phyloP scores from a whole-genome alignment of 352 stramenopile genomes.

The Phytophthora hybrid region DNA sequence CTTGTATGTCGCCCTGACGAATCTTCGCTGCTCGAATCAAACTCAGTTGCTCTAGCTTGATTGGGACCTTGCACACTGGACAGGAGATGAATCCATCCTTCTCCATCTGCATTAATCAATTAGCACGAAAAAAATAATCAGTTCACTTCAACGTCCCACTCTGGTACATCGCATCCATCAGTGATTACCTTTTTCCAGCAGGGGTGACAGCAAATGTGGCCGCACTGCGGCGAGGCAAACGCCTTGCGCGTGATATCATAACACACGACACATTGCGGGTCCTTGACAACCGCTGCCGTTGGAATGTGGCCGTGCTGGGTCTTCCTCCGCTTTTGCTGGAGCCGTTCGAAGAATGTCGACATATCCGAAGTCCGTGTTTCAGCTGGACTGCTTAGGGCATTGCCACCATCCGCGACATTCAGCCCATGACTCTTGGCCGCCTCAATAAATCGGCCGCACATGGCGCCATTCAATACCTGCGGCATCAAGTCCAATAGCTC shows the following conservation, averaged over 20 bases:
- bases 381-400: conserved; percentile 8
- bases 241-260: conserved; percentile 85
- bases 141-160: conserved; percentile 24
- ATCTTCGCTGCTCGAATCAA: conserved; percentile 74
- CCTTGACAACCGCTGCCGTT: conserved; percentile 65
- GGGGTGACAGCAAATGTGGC: conserved; percentile 83
- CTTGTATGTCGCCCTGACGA: conserved; percentile 7
- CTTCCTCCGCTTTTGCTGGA: conserved; percentile 73
- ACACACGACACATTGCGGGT: conserved; percentile 87
- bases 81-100: conserved; percentile 78
- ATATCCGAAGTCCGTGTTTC: conserved; percentile 24
- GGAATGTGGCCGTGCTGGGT: conserved; percentile 43
- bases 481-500: conserved; percentile 74
- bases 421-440: conserved; percentile 50
- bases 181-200: conserved; percentile 87
- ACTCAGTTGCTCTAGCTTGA: conserved; percentile 75
- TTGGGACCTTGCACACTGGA: conserved; percentile 77
- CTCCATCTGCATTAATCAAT: conserved; percentile 65
- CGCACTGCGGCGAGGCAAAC: conserved; percentile 73
- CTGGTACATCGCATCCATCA: conserved; percentile 14
- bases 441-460: conserved; percentile 59
- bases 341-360: conserved; percentile 69
- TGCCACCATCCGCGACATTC: conserved; percentile 25
- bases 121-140: conserved; percentile 29
- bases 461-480: conserved; percentile 59